These are phyloP conservation scores for Cicer chorassanicum DNA, from an alignment of 306 rosid genomes.

Conservation along the genomic window DNA sequence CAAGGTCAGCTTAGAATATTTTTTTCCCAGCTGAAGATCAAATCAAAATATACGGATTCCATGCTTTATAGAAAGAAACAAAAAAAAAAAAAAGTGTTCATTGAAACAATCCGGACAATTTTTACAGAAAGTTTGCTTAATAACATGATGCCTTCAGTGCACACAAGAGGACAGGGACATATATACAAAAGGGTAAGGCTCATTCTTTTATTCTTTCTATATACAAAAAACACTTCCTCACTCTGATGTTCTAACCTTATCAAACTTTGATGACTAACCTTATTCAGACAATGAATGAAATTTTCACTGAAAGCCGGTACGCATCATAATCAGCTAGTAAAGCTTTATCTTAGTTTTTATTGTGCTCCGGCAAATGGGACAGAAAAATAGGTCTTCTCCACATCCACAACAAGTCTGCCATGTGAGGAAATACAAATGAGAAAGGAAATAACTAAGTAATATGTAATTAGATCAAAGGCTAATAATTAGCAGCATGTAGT, in stretches of 20 bases:
- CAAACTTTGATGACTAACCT: constrained; percentile 24
- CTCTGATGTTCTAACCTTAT: not conserved
- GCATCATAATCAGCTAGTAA: constrained; percentile 50
- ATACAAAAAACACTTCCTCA: not conserved
- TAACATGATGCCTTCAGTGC: not conserved
- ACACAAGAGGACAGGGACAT: constrained; percentile 2
- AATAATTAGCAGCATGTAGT: constrained; percentile 16
- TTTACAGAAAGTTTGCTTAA: not conserved
- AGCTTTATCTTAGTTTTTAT: constrained; percentile 74
- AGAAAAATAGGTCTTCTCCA: constrained; percentile 67
- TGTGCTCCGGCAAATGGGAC: constrained; percentile 81
- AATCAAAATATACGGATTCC: not conserved
- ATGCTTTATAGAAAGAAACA: not conserved
- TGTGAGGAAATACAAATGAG: constrained; percentile 21
- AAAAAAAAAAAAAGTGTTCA: not conserved
- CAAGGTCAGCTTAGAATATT: not conserved
- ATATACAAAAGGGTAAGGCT: not conserved
- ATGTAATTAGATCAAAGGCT: constrained; percentile 4
- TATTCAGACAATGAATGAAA: constrained; percentile 8
- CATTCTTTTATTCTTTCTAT: not conserved
- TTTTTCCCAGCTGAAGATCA: not conserved
- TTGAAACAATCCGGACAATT: not conserved
- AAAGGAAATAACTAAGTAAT: not conserved
- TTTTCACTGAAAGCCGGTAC: constrained; percentile 36
- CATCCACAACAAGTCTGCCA: constrained; percentile 84